phyloP scores from a whole-genome alignment of 2,329 filamentous ascomycete genomes.

The Xylariaceae sp. region DNA sequence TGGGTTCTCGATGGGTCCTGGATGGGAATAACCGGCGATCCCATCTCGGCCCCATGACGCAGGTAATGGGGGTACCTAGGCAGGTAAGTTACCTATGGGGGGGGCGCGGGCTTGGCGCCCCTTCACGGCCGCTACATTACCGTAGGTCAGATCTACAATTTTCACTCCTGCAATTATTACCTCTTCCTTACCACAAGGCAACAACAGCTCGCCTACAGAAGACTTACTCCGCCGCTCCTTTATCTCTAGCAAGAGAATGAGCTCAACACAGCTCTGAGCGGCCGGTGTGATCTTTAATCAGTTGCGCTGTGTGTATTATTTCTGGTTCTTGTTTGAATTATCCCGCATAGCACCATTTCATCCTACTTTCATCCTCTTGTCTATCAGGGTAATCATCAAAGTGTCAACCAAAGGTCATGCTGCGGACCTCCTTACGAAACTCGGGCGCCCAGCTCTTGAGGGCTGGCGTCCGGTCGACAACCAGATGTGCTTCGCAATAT shows the following conservation, averaged over 20 bases:
- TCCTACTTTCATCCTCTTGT: constrained; percentile 1
- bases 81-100: not conserved
- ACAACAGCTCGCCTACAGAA: constrained; percentile 22
- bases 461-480: constrained; percentile 43
- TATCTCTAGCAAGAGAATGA: constrained; percentile 27
- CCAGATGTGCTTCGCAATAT: constrained; percentile 33
- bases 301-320: constrained; percentile 9
- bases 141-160: not conserved
- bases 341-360: not conserved
- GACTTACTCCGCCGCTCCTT: constrained; percentile 49
- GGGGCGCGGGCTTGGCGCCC: too few species aligned
- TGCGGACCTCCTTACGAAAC: constrained; percentile 62
- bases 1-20: too few species aligned
- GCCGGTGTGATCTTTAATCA: constrained; percentile 24
- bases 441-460: constrained; percentile 59
- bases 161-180: constrained; percentile 1
- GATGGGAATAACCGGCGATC: too few species aligned
- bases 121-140: too few species aligned
- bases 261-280: constrained; percentile 23
- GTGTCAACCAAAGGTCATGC: constrained; percentile 53
- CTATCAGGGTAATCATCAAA: constrained; percentile 22
- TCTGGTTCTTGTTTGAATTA: constrained; percentile 10
- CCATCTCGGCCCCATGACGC: too few species aligned
- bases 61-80: not conserved
- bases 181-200: constrained; percentile 3